Conservation (phyloP, 73 alveolate species). For the Durusdinium trenchii region DNA sequence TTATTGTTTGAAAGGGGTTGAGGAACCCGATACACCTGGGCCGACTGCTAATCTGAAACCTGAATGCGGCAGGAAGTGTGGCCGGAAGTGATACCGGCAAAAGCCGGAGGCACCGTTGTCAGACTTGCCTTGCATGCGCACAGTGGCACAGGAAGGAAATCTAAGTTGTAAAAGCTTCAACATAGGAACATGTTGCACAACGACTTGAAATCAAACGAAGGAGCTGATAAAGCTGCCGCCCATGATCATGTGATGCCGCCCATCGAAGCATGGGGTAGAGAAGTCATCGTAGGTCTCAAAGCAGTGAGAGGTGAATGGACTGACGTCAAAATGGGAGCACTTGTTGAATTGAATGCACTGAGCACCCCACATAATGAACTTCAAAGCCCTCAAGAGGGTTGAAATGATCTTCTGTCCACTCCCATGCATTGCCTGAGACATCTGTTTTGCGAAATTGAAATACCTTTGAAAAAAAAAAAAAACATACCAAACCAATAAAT, state of each 20-base stretch:
- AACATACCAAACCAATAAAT: not conserved
- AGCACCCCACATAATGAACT: constrained; percentile 48
- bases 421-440: constrained; percentile 95
- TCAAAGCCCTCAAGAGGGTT: constrained; percentile 95
- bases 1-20: no score
- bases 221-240: constrained; percentile 94
- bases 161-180: no score
- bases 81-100: constrained; percentile 92
- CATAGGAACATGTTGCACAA: no score
- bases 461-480: no score
- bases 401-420: constrained; percentile 96
- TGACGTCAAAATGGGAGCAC: not conserved
- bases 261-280: constrained; percentile 96
- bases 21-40: not conserved
- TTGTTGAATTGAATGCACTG: not conserved
- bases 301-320: not conserved
- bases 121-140: not conserved
- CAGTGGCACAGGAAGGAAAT: no score
- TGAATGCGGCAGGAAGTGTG: constrained; percentile 95
- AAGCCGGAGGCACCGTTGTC: constrained; percentile 87
- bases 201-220: not conserved
- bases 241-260: constrained; percentile 95
- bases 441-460: no score
- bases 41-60: constrained; percentile 74
- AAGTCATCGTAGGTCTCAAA: constrained; percentile 91